phyloP scores from a whole-genome alignment of 345 rosid species.

The Boechera retrofracta region DNA sequence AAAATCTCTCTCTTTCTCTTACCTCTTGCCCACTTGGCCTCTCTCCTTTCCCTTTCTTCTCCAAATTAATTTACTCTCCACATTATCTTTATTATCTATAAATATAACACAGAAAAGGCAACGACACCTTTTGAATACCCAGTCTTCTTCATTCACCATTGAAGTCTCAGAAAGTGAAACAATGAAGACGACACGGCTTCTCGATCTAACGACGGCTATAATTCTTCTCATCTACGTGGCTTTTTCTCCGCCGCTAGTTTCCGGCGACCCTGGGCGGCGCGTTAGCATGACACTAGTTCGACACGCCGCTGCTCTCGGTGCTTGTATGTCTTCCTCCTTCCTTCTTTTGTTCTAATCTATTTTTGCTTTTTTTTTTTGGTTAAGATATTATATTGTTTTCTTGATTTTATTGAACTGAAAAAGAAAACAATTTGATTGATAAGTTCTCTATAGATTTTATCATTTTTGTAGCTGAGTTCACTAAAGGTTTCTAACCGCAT shows the following conservation, averaged over 20 bases:
- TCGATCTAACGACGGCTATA: constrained; percentile 27
- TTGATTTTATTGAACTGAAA: background rate
- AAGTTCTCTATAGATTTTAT: background rate
- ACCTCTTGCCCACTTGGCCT: constrained; percentile 42
- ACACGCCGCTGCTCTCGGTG: constrained; percentile 61
- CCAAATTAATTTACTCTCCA: constrained; percentile 21
- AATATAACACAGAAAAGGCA: background rate
- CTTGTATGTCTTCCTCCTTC: background rate
- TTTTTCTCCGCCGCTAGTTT: constrained; percentile 46
- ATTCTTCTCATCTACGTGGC: constrained; percentile 40
- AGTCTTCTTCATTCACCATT: constrained; percentile 26
- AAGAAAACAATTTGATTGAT: background rate
- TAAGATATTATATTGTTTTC: background rate
- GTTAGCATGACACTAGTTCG: constrained; percentile 80
- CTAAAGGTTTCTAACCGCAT: background rate
- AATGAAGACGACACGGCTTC: constrained; percentile 19
- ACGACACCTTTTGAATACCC: constrained; percentile 5
- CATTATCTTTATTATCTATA: background rate
- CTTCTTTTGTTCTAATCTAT: background rate
- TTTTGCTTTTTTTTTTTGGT: too few species aligned
- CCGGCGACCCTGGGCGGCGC: constrained; percentile 29
- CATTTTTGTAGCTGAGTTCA: constrained; percentile 2
- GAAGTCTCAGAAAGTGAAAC: constrained; percentile 1
- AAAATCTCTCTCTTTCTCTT: constrained; percentile 12
- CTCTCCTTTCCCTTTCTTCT: constrained; percentile 43